These are phyloP conservation scores for Cyberlindnera mrakii DNA, from an alignment of 805 yeast species.

Conservation along the genomic window DNA sequence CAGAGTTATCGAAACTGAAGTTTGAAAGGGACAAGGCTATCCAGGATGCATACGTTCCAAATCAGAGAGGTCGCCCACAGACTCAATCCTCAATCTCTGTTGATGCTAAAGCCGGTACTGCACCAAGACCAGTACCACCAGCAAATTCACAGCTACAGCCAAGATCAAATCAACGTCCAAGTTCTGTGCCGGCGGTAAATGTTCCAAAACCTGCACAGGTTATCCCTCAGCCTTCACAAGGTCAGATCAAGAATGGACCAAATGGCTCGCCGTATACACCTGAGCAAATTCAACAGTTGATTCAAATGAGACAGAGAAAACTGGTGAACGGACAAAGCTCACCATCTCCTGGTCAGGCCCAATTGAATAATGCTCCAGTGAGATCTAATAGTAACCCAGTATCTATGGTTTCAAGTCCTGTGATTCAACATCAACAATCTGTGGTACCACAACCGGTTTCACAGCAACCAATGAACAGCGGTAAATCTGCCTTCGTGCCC, in stretches of 20 bases:
- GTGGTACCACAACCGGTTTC: not conserved
- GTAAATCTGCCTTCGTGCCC: slow-evolving; percentile 36
- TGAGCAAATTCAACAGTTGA: slow-evolving; percentile 54
- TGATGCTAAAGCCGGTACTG: not conserved
- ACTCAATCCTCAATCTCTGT: slow-evolving; percentile 26
- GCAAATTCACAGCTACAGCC: not conserved
- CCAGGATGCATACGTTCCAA: slow-evolving; percentile 62
- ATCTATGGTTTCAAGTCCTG: slow-evolving; percentile 7
- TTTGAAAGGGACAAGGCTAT: slow-evolving; percentile 80
- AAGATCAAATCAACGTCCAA: slow-evolving; percentile 7
- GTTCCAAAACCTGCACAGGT: slow-evolving; percentile 1
- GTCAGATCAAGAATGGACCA: slow-evolving; percentile 23
- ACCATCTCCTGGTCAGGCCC: slow-evolving; percentile 15
- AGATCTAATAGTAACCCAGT: slow-evolving; percentile 20
- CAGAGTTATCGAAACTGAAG: slow-evolving; percentile 77
- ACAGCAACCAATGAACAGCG: slow-evolving; percentile 2
- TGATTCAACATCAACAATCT: not conserved
- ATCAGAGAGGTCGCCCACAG: slow-evolving; percentile 10
- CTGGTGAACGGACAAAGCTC: slow-evolving; percentile 10
- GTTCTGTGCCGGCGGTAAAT: slow-evolving; percentile 13
- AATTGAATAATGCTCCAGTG: slow-evolving; percentile 2
- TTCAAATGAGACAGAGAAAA: slow-evolving; percentile 33
- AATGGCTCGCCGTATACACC: slow-evolving; percentile 53
- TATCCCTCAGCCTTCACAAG: not conserved
- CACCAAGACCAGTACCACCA: slow-evolving; percentile 2